Base-by-base conservation (phyloP, 2,329 filamentous ascomycete species). In the Cladosporium austrohemisphaericum region DNA sequence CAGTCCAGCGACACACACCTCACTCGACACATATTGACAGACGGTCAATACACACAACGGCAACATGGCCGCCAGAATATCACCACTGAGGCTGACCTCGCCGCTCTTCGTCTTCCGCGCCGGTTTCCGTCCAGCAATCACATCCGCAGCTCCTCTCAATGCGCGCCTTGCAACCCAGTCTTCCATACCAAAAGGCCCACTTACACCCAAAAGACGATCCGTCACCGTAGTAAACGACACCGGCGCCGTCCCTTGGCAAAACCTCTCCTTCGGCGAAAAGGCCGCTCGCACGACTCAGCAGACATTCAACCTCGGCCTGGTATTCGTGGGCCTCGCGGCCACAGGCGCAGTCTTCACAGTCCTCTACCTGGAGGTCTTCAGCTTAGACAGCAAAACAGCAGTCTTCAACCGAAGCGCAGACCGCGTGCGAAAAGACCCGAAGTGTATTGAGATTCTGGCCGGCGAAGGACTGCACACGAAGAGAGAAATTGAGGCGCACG, bases 321-420 rank as follows among this genome's bases (percentile, higher is more conserved):
- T 96, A 7, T 58, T 89, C 1, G 74, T 84, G 6, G 92, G 92
- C 20, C 70, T 91, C 9, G 77, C 83, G 26, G 74, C 92, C 59
- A 95, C 91, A 1, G 83, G 83, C 53, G 84, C 82, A n/a, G 85
- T 96, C 8, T 78, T 77, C 48, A 89, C 88, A 60, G 76, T 93
- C 41, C 75, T 95, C 18, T 95, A 86, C 69, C 79, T 80, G 3
- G 89, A 95, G 55, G 86, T 95, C 36, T 88, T 95, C 67, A 86
- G 86, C 3, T 52, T 86, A 16, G 85, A 91, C 63, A 93, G 88
- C 73, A 91, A 89, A 69, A 92, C 86, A 13, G 80, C 83, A 50
- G 83, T 93, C 65, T 96, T 95, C 76, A 95, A 94, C 71, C 84
- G 86, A 55, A 88, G 88, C 1, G 86, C 94, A 40, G 80, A 87